phyloP scores from a whole-genome alignment of 371 early-diverging fungal species.

The Batkoa obscura region DNA sequence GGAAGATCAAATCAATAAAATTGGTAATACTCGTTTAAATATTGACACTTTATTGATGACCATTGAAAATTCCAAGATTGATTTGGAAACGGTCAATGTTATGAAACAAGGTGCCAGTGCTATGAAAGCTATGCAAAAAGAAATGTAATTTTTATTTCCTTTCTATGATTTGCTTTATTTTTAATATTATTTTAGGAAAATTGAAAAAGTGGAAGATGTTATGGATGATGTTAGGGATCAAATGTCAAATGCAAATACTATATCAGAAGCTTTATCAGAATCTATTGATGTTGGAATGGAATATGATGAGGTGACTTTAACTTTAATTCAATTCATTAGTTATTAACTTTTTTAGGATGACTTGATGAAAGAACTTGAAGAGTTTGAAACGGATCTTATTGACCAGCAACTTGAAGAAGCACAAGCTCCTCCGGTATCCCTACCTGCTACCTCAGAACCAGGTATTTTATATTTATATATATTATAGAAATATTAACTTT shows the following conservation, averaged over 20 bases:
- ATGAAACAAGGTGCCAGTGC: slow-evolving; percentile 88
- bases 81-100: slow-evolving; percentile 86
- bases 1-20: slow-evolving; percentile 72
- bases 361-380: slow-evolving; percentile 75
- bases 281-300: slow-evolving; percentile 72
- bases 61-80: slow-evolving; percentile 91
- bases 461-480: too few relatives aligned
- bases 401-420: slow-evolving; percentile 71
- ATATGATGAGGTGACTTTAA: slow-evolving; percentile 81
- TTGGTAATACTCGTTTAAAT: slow-evolving; percentile 73
- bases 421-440: slow-evolving; percentile 34
- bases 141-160: too few relatives aligned
- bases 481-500: too few relatives aligned
- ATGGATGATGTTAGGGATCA: slow-evolving; percentile 96
- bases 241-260: slow-evolving; percentile 90
- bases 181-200: too few relatives aligned
- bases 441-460: too few relatives aligned
- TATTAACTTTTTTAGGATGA: too few relatives aligned
- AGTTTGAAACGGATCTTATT: slow-evolving; percentile 82
- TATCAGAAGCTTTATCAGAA: slow-evolving; percentile 81
- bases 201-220: slow-evolving; percentile 84
- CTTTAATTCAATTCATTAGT: too few relatives aligned
- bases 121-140: slow-evolving; percentile 83
- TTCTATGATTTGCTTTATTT: too few relatives aligned
- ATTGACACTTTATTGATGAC: slow-evolving; percentile 90